Evolutionary conservation across 306 rosid species (phyloP).

Genomic region (Quercus wislizeni): DNA sequence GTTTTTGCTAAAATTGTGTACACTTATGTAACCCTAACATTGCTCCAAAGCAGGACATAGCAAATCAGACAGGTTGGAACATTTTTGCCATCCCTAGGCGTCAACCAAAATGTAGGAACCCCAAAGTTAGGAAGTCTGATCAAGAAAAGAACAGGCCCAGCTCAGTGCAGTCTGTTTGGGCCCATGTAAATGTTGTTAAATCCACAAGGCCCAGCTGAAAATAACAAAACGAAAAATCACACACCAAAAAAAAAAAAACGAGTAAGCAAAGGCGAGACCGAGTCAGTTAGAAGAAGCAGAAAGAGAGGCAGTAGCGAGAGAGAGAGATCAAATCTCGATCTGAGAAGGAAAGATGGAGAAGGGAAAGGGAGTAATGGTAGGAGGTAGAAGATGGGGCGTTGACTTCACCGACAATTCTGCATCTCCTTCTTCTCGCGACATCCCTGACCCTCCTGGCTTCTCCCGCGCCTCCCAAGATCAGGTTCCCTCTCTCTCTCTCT

Average conservation of each 20-base stretch:
- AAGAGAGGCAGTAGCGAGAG: background rate
- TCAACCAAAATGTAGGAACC: too few relatives aligned
- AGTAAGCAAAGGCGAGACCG: background rate
- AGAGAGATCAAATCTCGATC: background rate
- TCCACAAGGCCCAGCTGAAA: too few relatives aligned
- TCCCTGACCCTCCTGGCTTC: constrained; percentile 92
- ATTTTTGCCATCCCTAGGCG: too few relatives aligned
- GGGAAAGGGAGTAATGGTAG: constrained; percentile 78
- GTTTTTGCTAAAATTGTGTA: too few relatives aligned
- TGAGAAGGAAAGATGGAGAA: constrained; percentile 53
- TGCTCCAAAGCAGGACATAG: too few relatives aligned
- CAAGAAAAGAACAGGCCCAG: too few relatives aligned
- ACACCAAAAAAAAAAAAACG: background rate
- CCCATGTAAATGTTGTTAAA: too few relatives aligned
- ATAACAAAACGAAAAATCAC: too few relatives aligned
- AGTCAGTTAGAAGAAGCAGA: background rate
- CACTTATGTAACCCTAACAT: too few relatives aligned
- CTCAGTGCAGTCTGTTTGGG: too few relatives aligned
- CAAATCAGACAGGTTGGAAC: too few relatives aligned
- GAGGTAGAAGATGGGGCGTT: constrained; percentile 88
- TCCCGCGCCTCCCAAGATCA: constrained; percentile 85
- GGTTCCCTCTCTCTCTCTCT: constrained; percentile 24
- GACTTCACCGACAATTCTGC: constrained; percentile 74
- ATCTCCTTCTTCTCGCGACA: constrained; percentile 56
- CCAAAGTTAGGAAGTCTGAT: too few relatives aligned